Evolutionary conservation across 2,329 filamentous ascomycete species (phyloP), one percentile per base, ranked within the genome.

Genomic region (Rutstroemia sydowiana): DNA sequence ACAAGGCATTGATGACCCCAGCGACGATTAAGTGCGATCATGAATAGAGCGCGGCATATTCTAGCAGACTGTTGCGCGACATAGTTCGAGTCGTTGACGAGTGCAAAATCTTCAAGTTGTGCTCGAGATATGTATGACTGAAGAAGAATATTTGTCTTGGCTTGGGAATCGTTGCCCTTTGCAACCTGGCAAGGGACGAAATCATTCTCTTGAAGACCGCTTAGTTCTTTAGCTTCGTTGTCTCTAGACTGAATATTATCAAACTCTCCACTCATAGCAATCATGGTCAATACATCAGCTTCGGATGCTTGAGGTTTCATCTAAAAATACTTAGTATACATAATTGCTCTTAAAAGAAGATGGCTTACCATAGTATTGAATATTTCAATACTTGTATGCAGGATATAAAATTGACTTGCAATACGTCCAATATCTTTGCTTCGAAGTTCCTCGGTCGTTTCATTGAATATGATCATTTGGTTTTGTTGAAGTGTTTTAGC

Each of bases 391-490:
- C 88, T 96, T 13, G 86, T 87, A 63, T 98, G 91, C 44, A 95
- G 76, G 45, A 98, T 92, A 65, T 98, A 98, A 66, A 86, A 98
- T 68, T 98, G 92, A 68, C 92, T 97, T 14, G 93, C 93, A 66
- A 98, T 98, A 14, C 93, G 84, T 3, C 93, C 93, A 46, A 97
- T 86, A 63, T 98, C 92, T 68, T 98, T 98, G 55, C 90, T 87
- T 54, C 89, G 84, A 8, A 98, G 79, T 63, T 96, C 92, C 60
- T 96, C 92, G 0, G 92, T 98, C 16, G 76, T 81, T 65, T 97
- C 93, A 59, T 98, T 96, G 74, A 92, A 98, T 52, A 98, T 93
- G 63, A 98, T 93, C 95, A 98, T 98, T 70, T 98, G 93, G 61
- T 88, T 95, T 64, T 91, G 79, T 65, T 96, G 91, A 40, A 98